Base-by-base conservation (phyloP, 2,329 filamentous ascomycete species). In the Nothophaeocryptopus gaeumannii region DNA sequence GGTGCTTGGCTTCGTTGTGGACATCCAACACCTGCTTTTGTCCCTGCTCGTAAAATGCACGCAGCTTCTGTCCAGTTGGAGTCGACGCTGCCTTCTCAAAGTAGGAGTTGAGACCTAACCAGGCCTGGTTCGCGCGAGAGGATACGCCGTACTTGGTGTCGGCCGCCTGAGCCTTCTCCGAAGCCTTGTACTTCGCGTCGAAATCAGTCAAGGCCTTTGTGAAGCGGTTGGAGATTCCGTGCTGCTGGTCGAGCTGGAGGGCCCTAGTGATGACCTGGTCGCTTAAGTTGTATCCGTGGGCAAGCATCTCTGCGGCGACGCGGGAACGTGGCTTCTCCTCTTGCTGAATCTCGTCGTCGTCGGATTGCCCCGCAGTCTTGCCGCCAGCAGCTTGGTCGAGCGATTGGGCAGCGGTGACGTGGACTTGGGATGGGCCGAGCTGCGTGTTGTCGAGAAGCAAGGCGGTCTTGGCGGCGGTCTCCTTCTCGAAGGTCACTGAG, bases 381-480 rank as follows among this genome's bases (percentile, higher is more conserved):
- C 80, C 78, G 43, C 81, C 79, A 45, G 78, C 75, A 44, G 81
- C 73, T 50, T 87, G 78, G 58, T 84, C 85, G 56, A 86, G 77
- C 43, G 81, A 80, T 58, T 83, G 80, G 37, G 85, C 81, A 41
- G 90, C 81, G 50, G 82, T 78, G 67, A 99, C 95, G 66, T 93
- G 84, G 60, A 91, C 89, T 52, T 86, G 75, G 50, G 80, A 77
- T 41, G 78, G 72, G 57, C 91, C 91, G 43, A 99, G 86, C 73
- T 95, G 88, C 45, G 93, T 99, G 78, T 96, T 95, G 76, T 97
- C 92, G 58, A 99, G 85, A 52, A 99, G 87, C 35, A 96, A 87
- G 20, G 93, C 93, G 15, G 93, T 99, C 79, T 96, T 96, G 53
- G 92, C 91, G 43, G 93, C 93, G 11, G 92, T 95, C 70, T 92